Evolutionary conservation across 495 filamentous ascomycete species (phyloP).

Genomic region (Penicillium subrubescens): DNA sequence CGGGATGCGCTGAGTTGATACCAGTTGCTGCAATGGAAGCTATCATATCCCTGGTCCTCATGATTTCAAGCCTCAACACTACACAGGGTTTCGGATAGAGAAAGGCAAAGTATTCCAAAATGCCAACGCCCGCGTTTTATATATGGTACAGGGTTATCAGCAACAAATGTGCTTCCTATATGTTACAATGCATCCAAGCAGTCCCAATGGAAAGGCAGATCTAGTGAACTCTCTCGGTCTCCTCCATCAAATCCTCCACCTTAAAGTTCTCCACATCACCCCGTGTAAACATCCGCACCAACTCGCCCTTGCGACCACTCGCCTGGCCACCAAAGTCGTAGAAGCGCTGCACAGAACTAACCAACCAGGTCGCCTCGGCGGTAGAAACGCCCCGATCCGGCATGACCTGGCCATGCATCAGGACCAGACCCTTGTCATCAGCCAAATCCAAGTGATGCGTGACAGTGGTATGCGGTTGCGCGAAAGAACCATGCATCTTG

Average conservation of each 20-base stretch:
- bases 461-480: conserved; percentile 87
- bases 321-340: conserved; percentile 69
- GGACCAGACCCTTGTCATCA: conserved; percentile 70
- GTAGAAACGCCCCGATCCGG: conserved; percentile 75
- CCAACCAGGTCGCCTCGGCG: conserved; percentile 80
- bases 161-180: neutral
- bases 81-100: neutral
- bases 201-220: conserved; percentile 22
- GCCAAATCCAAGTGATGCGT: conserved; percentile 86
- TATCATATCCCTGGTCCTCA: neutral
- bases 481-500: conserved; percentile 86
- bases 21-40: neutral
- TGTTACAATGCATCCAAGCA: neutral
- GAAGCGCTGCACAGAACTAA: conserved; percentile 95
- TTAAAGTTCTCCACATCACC: conserved; percentile 74
- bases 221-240: conserved; percentile 69
- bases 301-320: conserved; percentile 53
- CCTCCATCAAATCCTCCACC: conserved; percentile 80
- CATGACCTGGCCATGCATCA: conserved; percentile 80
- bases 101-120: neutral
- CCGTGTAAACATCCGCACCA: conserved; percentile 79
- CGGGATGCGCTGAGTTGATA: neutral
- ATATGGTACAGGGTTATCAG: neutral
- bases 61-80: neutral
- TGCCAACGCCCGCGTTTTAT: neutral